Base-by-base conservation (phyloP, 2,329 filamentous ascomycete species). In the Botrytis paeoniae region DNA sequence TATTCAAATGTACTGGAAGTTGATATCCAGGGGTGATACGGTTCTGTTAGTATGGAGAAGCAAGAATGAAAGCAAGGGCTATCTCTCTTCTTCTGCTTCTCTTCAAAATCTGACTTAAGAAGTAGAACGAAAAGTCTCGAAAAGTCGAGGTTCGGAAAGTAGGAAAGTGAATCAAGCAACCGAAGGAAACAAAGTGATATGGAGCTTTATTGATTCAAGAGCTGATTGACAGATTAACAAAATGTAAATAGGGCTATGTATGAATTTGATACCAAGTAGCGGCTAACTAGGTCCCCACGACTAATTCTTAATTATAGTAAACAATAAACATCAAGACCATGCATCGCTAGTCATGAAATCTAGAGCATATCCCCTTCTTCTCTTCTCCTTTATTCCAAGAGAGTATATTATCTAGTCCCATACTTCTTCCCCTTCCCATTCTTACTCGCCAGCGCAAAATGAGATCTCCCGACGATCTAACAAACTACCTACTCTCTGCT, bases 381-480 rank as follows among this genome's bases (percentile, higher is more conserved):
- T 65, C 57, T 51, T 51, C 32, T 51, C 14, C 45, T 43, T 29
- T 65, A 9, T 65, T 18, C 29, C 25, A 64, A 25, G 9, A 16
- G 10, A 8, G 39, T 63, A 43, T 43, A 22, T 32, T 32, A n/a
- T 32, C 16, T 29, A 35, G 39, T 8, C 10, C 43, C 16, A 7
- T n/a, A 48, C 43, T 25, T 54, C 48, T n/a, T n/a, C 25, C 25
- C 48, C 39, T 14, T 64, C 18, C 29, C 22, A 32, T 14, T 29
- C 39, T 60, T 64, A 65, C 62, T 48, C 22, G 18, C 4, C 5
- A 7, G 25, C 59, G 35, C 35, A 32, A 45, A n/a, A 51, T n/a
- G 25, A 66, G 63, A 66, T 37, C 43, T 66, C 29, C 63, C 63
- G 45, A n/a, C 43, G 63, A 66, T 66, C 63, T 9, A 12, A 39